These are phyloP conservation scores for Geotrichum siamense DNA, from an alignment of 1,139 yeast species.

Conservation along the genomic window DNA sequence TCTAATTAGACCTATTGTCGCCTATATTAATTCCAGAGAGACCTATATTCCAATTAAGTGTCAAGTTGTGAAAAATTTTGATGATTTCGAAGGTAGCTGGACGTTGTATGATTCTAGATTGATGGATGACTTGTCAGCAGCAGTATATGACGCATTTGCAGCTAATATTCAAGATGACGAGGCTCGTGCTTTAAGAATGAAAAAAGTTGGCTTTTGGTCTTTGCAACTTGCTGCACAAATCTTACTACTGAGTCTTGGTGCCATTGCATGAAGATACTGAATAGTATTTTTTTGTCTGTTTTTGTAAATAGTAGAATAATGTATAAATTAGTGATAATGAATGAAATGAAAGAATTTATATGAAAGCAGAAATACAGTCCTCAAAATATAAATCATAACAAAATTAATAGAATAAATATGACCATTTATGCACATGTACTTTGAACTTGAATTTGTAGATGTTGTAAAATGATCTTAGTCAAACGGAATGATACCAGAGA, in stretches of 20 bases:
- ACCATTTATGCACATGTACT: no score
- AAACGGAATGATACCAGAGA: conserved; percentile 56
- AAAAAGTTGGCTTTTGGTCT: conserved; percentile 90
- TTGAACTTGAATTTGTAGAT: no score
- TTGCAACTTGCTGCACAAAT: conserved; percentile 76
- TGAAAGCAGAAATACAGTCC: conserved; percentile 22
- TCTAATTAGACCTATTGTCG: conserved; percentile 87
- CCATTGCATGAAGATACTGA: conserved; percentile 35
- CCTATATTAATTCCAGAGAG: conserved; percentile 82
- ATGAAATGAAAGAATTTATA: conserved; percentile 1
- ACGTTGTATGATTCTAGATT: conserved; percentile 83
- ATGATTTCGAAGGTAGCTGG: conserved; percentile 94
- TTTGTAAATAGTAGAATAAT: background rate
- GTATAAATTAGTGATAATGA: background rate
- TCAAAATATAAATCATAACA: no score
- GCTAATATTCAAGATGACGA: conserved; percentile 85
- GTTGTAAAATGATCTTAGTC: no score
- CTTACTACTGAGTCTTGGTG: conserved; percentile 72
- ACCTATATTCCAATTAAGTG: conserved; percentile 86
- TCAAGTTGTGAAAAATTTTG: conserved; percentile 67
- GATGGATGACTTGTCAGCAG: conserved; percentile 87
- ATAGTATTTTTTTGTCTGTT: background rate
- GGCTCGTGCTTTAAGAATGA: conserved; percentile 60
- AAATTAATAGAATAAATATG: no score
- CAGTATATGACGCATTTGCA: conserved; percentile 85